Base-by-base conservation (phyloP, 2,329 filamentous ascomycete genomes). In the Apiospora saccharicola region DNA sequence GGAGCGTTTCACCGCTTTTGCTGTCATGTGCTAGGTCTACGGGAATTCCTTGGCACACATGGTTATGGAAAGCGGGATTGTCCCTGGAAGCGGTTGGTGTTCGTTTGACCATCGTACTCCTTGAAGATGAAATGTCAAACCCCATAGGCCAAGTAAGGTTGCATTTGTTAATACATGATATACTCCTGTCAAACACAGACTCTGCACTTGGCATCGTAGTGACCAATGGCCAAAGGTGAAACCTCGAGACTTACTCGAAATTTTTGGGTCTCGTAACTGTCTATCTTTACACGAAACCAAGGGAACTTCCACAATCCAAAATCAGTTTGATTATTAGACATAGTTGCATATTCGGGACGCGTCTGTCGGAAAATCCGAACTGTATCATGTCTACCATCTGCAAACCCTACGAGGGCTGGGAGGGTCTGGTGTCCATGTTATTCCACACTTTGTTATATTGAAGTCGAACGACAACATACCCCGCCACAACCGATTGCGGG, bases 401-500 rank as follows among this genome's bases (percentile, higher is more conserved):
- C 26, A n/a, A 30, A 22, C 30, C 19, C 53, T 8, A 22, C n/a
- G 8, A n/a, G 22, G 47, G 22, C 7, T 24, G 5, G n/a, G 16
- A n/a, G 2, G 34, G 57, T 24, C 57, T 64, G 12, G 57, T 8
- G 34, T 64, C 22, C 41, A 10, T n/a, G 30, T 64, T 64, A 34
- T 30, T 19, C 8, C 41, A 41, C 34, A 64, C 57, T 13, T 64
- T n/a, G 14, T 64, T 41, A 19, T 64, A 64, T n/a, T 41, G 10
- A 64, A 64, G 57, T 64, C 57, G 34, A 64, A 64, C 57, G 34
- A 64, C 57, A 22, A 41, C 16, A 37, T 22, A 37, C 57, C 57
- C 57, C 57, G 57, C 57, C 57, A 64, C n/a, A 64, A 3, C 57
- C 22, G 34, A n/a, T 41, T 64, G 57, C 57, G 57, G 57, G 57